Conservation (phyloP, 805 yeast genomes). For the Saturnispora dispora region DNA sequence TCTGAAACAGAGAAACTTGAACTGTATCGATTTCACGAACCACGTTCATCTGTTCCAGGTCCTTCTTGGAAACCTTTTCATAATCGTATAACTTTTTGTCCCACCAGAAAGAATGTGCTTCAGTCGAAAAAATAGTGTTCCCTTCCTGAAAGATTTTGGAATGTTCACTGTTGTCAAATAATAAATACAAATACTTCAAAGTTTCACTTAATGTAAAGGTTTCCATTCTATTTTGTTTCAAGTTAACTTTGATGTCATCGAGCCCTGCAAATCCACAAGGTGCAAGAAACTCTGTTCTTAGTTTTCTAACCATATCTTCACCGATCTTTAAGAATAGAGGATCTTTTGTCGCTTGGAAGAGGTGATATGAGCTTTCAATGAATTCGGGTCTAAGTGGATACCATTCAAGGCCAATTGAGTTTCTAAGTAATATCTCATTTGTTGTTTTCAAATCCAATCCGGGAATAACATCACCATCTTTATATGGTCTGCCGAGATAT, state of each 20-base stretch:
- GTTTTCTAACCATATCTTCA: constrained; percentile 47
- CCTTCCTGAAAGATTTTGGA: constrained; percentile 18
- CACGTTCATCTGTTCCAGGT: constrained; percentile 9
- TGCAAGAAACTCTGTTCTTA: constrained; percentile 42
- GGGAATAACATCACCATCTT: constrained; percentile 15
- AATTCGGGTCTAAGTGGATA: constrained; percentile 91
- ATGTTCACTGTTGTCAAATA: constrained; percentile 50
- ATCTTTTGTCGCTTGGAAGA: constrained; percentile 77
- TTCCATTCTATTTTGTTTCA: constrained; percentile 76
- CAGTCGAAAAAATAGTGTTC: constrained; percentile 61
- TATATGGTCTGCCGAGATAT: constrained; percentile 11
- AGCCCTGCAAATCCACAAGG: constrained; percentile 78
- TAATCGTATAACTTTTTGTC: constrained; percentile 26
- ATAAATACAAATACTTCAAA: constrained; percentile 66
- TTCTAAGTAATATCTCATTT: constrained; percentile 19
- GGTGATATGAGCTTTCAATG: constrained; percentile 76
- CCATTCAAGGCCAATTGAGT: constrained; percentile 64
- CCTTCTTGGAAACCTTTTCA: constrained; percentile 16
- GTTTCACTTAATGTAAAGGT: constrained; percentile 85
- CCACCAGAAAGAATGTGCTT: constrained; percentile 86
- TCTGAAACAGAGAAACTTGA: constrained; percentile 1
- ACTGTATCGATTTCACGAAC: constrained; percentile 1
- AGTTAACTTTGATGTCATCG: constrained; percentile 56
- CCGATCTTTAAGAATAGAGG: constrained; percentile 78
- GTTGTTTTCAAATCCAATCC: constrained; percentile 19